These are phyloP conservation scores for Penstemon barbatus DNA, from an alignment of 257 asterid species.

Conservation along the genomic window DNA sequence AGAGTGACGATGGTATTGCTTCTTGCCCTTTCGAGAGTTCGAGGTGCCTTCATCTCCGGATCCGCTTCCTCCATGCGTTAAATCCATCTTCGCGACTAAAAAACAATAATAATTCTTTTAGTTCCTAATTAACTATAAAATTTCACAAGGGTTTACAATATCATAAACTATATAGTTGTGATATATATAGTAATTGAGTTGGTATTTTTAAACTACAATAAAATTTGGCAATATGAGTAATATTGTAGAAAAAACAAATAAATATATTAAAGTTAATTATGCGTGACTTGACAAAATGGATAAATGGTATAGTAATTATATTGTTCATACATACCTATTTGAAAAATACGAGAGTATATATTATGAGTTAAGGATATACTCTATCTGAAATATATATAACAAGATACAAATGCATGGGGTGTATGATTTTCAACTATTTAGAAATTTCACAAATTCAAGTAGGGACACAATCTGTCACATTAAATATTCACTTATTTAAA, in stretches of 20 bases:
- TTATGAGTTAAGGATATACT: not conserved
- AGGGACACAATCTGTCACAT: not conserved
- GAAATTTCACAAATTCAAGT: too few species aligned
- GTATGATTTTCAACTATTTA: not conserved
- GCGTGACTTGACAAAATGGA: not conserved
- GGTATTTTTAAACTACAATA: constrained; percentile 7
- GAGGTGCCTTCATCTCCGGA: constrained; percentile 48
- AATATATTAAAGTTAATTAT: not conserved
- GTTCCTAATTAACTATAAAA: constrained; percentile 28
- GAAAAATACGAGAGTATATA: too few species aligned
- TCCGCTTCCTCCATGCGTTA: constrained; percentile 39
- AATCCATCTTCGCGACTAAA: constrained; percentile 38
- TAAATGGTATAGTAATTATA: not conserved
- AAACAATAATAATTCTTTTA: constrained; percentile 9
- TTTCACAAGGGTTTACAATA: constrained; percentile 24
- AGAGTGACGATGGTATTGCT: constrained; percentile 58
- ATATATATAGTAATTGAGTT: constrained; percentile 3
- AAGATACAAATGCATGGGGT: not conserved
- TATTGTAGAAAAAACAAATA: constrained; percentile 12
- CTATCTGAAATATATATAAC: not conserved
- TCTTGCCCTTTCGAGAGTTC: constrained; percentile 42
- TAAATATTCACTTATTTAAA: constrained; percentile 9
- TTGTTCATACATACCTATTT: constrained; percentile 4
- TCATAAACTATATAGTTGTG: constrained; percentile 17
- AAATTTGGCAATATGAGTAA: not conserved